Evolutionary conservation across 495 filamentous ascomycete species (phyloP).

Genomic region (Penicillium ucsense): DNA sequence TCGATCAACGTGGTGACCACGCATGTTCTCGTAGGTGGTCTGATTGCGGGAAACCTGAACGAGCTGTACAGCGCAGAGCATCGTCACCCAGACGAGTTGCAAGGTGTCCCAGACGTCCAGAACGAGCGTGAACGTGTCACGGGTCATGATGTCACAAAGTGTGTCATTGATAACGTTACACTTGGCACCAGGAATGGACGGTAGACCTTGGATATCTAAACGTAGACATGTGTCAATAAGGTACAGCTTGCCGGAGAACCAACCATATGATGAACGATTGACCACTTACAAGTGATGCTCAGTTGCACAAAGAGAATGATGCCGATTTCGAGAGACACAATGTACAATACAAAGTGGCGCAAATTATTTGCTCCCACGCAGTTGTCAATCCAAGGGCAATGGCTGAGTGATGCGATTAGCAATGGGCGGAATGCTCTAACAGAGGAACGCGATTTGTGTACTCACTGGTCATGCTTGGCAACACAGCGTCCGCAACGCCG

Average conservation of each 20-base stretch:
- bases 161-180: slow-evolving; percentile 70
- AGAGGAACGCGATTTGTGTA: neutral
- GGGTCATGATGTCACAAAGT: slow-evolving; percentile 63
- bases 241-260: too few relatives aligned
- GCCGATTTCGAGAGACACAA: slow-evolving; percentile 64
- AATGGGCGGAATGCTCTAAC: slow-evolving; percentile 26
- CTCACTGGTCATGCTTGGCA: slow-evolving; percentile 95
- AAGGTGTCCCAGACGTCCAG: slow-evolving; percentile 67
- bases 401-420: slow-evolving; percentile 40
- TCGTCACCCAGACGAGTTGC: slow-evolving; percentile 88
- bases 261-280: neutral
- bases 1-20: slow-evolving; percentile 47
- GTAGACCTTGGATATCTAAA: slow-evolving; percentile 47
- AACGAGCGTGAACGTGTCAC: slow-evolving; percentile 75
- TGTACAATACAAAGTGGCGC: slow-evolving; percentile 87
- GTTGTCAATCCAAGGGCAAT: slow-evolving; percentile 97
- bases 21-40: slow-evolving; percentile 95
- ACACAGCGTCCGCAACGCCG: slow-evolving; percentile 82
- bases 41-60: slow-evolving; percentile 82
- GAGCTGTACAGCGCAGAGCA: slow-evolving; percentile 88
- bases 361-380: slow-evolving; percentile 92
- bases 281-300: slow-evolving; percentile 43
- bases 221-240: slow-evolving; percentile 6
- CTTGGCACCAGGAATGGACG: slow-evolving; percentile 32
- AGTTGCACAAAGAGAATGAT: slow-evolving; percentile 54